Evolutionary conservation across 202 grass and related monocot genomes (phyloP), one percentile per base, ranked within the genome.

Genomic region (Cymbopogon flexuosus): DNA sequence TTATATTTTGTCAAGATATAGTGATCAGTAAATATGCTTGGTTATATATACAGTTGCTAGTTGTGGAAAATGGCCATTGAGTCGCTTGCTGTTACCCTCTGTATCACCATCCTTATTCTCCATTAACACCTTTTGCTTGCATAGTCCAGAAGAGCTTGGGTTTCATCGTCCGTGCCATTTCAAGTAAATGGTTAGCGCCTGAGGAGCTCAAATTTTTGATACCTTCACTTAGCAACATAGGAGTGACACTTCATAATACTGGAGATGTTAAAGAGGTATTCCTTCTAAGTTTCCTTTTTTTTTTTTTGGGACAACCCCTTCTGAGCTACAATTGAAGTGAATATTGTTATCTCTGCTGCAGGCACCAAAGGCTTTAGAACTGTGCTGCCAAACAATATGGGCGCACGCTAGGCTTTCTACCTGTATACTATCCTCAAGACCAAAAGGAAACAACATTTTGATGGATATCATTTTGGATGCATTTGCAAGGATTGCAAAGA

Each of bases 321-420:
- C 9, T 62, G 30, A 49, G 21, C 73, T 65, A 70, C 8, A 11
- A 54, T 42, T 37, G 18, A 75, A 87, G 23, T 75, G 34, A 77
- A 68, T 76, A 66, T 18, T 10, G 66, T 68, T 63, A n/a, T 79
- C 13, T 39, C 52, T 72, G 9, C 65, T 83, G 69, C 81, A 97
- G 95, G 92, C 86, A 67, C 72, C 90, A 47, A 68, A 87, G 67
- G 88, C 64, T 74, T 46, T 93, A 76, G 72, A 88, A 29, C 41
- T 97, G 61, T 97, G 90, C 61, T 89, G 84, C 65, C 40, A 89
- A 89, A 62, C 76, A 80, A 83, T 87, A 82, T 97, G 83, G 81
- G 64, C 49, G 51, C 40, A 93, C 2, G 5, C 34, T 2, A 87
- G 57, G 36, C 46, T 70, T 79, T 75, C 70, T 79, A 77, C 46